Evolutionary conservation across 768 basidiomycete genomes (phyloP).

Genomic region (Serendipita sp.): DNA sequence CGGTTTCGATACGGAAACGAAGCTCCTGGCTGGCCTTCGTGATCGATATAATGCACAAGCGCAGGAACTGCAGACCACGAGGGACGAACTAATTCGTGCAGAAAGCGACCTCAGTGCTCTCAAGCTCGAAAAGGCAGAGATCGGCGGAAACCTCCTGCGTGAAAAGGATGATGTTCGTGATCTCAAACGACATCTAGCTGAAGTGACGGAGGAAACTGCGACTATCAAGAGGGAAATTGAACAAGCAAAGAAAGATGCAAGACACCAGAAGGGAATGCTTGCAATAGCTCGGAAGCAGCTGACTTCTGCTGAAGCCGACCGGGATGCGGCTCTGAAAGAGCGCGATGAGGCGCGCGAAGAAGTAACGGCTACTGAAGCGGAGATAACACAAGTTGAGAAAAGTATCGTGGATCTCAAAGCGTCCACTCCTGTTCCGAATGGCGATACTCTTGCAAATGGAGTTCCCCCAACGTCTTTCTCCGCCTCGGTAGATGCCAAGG

Average conservation of each 20-base stretch:
- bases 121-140: conserved; percentile 76
- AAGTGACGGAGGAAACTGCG: conserved; percentile 57
- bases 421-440: conserved; percentile 28
- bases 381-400: conserved; percentile 27
- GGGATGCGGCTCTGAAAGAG: conserved; percentile 52
- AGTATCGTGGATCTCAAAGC: conserved; percentile 22
- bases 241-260: conserved; percentile 80
- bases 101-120: conserved; percentile 87
- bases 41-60: conserved; percentile 53
- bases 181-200: conserved; percentile 69
- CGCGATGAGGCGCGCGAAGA: conserved; percentile 37
- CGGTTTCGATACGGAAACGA: conserved; percentile 72
- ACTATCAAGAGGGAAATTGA: conserved; percentile 59
- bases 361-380: conserved; percentile 6
- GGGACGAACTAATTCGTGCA: conserved; percentile 66
- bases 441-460: conserved; percentile 11
- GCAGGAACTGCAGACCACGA: conserved; percentile 50
- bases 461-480: conserved; percentile 14
- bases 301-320: conserved; percentile 62
- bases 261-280: conserved; percentile 88
- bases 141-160: conserved; percentile 68
- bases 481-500: background rate
- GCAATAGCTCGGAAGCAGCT: conserved; percentile 94
- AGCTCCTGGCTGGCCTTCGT: conserved; percentile 44
- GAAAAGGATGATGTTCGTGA: conserved; percentile 92